Evolutionary conservation across 495 filamentous ascomycete genomes (phyloP).

Genomic region (Endocarpon pusillum): DNA sequence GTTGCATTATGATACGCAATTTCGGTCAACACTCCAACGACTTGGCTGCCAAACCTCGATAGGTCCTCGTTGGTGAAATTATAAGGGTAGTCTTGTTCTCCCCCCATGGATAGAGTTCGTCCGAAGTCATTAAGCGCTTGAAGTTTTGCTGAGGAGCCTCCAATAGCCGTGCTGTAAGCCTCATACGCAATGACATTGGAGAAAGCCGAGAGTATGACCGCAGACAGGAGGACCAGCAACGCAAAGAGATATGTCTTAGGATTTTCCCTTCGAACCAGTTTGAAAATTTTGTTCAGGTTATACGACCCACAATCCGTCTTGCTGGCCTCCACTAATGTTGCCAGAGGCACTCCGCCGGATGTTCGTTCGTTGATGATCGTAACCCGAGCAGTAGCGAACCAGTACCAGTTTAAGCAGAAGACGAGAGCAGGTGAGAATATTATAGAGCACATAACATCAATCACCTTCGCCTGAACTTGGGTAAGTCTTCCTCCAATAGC

Average conservation of each 20-base stretch:
- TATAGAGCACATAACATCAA: background rate
- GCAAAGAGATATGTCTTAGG: background rate
- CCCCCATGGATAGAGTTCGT: background rate
- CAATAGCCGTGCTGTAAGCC: background rate
- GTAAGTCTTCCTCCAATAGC: background rate
- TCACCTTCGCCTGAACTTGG: background rate
- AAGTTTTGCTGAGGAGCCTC: background rate
- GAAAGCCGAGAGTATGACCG: background rate
- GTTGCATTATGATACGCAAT: background rate
- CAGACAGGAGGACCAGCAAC: background rate
- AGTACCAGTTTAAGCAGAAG: background rate
- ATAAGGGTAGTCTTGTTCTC: too few species aligned
- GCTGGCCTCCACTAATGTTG: background rate
- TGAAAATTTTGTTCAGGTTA: background rate
- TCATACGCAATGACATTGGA: background rate
- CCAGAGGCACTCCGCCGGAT: background rate
- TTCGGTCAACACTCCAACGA: background rate
- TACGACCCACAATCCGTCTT: background rate
- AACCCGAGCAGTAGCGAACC: background rate
- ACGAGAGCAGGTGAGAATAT: background rate
- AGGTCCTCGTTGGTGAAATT: background rate
- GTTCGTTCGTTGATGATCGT: background rate
- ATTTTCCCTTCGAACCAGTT: background rate
- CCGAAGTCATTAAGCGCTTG: background rate
- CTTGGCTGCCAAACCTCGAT: background rate